Evolutionary conservation across 257 asterid genomes (phyloP).

Genomic region (Petunia secreta): DNA sequence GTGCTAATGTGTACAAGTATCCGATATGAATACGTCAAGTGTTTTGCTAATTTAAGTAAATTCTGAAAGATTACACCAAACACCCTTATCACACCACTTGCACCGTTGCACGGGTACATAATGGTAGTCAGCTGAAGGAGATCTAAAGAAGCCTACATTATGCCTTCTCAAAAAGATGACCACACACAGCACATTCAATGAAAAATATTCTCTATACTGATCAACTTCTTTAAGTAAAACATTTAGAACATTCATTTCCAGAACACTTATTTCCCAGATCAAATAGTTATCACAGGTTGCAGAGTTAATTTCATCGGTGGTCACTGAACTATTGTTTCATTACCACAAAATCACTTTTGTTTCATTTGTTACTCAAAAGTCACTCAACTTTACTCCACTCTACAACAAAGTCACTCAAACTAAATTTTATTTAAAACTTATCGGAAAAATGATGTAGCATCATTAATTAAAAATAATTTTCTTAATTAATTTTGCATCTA

Average conservation of each 20-base stretch:
- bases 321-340: too few species aligned
- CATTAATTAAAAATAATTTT: too few species aligned
- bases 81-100: neutral
- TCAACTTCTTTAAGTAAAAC: neutral
- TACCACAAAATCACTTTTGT: neutral
- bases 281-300: neutral
- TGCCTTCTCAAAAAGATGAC: too few species aligned
- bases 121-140: neutral
- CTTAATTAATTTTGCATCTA: too few species aligned
- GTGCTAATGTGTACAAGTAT: neutral
- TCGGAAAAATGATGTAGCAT: too few species aligned
- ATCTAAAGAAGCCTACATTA: too few species aligned
- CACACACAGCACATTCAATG: neutral
- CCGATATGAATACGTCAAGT: neutral
- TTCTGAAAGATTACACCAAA: neutral
- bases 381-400: too few species aligned
- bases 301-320: too few species aligned
- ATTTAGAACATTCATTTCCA: neutral
- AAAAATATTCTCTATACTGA: neutral
- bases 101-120: neutral
- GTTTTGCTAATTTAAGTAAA: neutral
- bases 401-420: too few species aligned
- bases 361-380: too few species aligned
- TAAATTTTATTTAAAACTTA: too few species aligned
- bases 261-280: neutral